These are phyloP conservation scores for Fusarium acutatum DNA, from an alignment of 2,329 filamentous ascomycete species.

Conservation along the genomic window DNA sequence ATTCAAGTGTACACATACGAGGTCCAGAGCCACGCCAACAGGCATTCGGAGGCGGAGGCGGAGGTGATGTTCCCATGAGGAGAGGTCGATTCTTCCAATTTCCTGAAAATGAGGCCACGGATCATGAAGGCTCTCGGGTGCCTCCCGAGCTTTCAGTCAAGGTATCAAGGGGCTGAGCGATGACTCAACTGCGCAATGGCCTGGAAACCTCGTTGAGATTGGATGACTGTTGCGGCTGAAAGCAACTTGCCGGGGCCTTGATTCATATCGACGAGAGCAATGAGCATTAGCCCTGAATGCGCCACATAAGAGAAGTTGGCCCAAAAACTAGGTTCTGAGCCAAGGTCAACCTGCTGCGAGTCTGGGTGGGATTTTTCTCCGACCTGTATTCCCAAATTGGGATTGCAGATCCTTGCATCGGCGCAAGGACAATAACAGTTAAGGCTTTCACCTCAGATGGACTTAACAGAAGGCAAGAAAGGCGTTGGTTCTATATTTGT, in stretches of 20 bases:
- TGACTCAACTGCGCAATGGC: not conserved
- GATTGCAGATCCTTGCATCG: not conserved
- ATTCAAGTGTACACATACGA: not conserved
- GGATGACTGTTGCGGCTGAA: not conserved
- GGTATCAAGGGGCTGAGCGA: not conserved
- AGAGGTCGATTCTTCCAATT: not conserved
- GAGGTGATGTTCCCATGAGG: not conserved
- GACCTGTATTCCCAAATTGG: not conserved
- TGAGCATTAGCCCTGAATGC: not conserved
- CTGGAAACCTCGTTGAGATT: not conserved
- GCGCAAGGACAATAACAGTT: not conserved
- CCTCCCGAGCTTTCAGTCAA: not conserved
- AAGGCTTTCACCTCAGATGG: not conserved
- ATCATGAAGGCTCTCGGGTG: not conserved
- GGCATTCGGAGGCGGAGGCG: not conserved
- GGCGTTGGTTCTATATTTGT: not conserved
- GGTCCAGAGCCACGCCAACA: not conserved
- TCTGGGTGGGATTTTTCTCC: not conserved
- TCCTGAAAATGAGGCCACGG: not conserved
- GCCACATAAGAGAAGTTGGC: not conserved
- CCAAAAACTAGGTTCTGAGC: not conserved
- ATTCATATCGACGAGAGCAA: not conserved
- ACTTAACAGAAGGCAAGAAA: not conserved
- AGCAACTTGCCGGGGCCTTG: not conserved
- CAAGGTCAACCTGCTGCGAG: not conserved